Percentiles rank a stretch among this genome's conserved stretches.
Conservation (phyloP, 2,329 filamentous ascomycete species). For the Alternaria postmessia region DNA sequence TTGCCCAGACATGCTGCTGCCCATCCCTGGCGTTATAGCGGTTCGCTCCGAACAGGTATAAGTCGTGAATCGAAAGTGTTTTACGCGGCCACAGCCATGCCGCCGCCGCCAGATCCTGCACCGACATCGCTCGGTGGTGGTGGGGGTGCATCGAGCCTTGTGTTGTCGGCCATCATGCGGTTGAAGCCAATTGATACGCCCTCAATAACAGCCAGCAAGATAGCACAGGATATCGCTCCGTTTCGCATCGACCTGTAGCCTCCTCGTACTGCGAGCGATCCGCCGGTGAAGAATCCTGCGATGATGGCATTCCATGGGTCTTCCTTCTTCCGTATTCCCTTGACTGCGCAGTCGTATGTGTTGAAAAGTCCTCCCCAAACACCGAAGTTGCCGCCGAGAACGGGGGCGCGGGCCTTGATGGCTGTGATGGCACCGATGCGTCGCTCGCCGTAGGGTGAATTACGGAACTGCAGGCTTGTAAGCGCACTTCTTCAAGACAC, state of each 20-base stretch:
- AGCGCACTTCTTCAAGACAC: conserved; percentile 6
- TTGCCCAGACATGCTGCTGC: conserved; percentile 24
- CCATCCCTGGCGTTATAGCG: conserved; percentile 23
- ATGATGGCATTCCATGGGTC: conserved; percentile 98
- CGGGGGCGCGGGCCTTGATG: conserved; percentile 95
- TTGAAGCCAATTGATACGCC: conserved; percentile 96
- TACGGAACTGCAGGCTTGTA: conserved; percentile 42
- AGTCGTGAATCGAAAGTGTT: conserved; percentile 15
- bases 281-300: conserved; percentile 90
- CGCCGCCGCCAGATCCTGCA: conserved; percentile 26
- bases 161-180: conserved; percentile 90
- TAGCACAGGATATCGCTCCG: conserved; percentile 93
- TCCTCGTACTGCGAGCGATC: conserved; percentile 88
- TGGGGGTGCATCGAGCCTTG: conserved; percentile 72
- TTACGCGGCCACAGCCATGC: conserved; percentile 38
- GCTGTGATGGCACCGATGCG: conserved; percentile 94
- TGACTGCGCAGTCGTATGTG: conserved; percentile 95
- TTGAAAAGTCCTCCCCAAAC: conserved; percentile 97
- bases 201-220: conserved; percentile 94
- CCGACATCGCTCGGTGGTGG: conserved; percentile 51
- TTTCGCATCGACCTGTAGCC: conserved; percentile 92
- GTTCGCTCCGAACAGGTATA: conserved; percentile 22
- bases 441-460: conserved; percentile 79
- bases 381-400: conserved; percentile 96
- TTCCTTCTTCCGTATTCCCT: conserved; percentile 91